Evolutionary conservation across 1,284 basidiomycete genomes (phyloP).

Genomic region (Stygiomarasmius scandens): DNA sequence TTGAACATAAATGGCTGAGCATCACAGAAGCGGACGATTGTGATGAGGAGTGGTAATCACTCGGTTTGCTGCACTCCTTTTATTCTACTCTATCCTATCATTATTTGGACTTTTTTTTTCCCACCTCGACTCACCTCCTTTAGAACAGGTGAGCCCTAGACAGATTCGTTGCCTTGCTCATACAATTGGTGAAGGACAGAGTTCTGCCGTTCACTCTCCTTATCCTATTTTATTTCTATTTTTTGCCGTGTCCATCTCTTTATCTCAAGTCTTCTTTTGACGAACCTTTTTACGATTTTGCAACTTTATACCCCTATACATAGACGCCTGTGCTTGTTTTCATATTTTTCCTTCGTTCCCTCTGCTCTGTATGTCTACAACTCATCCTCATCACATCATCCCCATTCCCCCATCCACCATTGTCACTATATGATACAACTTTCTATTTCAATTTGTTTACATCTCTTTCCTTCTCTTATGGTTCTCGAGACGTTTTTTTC

Average conservation of each 20-base stretch:
- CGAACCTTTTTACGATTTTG: slow-evolving; percentile 20
- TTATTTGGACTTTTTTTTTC: slow-evolving; percentile 1
- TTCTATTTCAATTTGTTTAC: slow-evolving; percentile 2
- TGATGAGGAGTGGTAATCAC: slow-evolving; percentile 53
- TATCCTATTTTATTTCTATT: slow-evolving; percentile 3
- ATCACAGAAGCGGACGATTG: slow-evolving; percentile 46
- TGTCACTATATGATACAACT: slow-evolving; percentile 13
- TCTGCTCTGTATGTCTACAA: neutral
- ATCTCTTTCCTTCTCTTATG: neutral
- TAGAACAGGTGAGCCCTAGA: neutral
- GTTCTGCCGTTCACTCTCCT: neutral
- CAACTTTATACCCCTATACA: slow-evolving; percentile 8
- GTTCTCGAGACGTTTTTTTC: neutral
- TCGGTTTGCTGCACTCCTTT: neutral
- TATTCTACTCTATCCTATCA: neutral
- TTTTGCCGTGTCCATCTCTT: neutral
- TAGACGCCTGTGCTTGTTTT: neutral
- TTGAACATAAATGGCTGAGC: slow-evolving; percentile 75
- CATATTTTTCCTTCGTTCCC: neutral
- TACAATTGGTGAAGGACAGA: neutral
- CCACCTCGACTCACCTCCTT: slow-evolving; percentile 1
- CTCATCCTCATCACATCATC: neutral
- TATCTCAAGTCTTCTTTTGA: slow-evolving; percentile 16
- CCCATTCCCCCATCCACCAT: neutral
- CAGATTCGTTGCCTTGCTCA: neutral